Percentiles rank a stretch among this genome's conserved stretches.
phyloP scores from a whole-genome alignment of 108 stramenopile genomes.

The Cyclostephanos tholiformis region DNA sequence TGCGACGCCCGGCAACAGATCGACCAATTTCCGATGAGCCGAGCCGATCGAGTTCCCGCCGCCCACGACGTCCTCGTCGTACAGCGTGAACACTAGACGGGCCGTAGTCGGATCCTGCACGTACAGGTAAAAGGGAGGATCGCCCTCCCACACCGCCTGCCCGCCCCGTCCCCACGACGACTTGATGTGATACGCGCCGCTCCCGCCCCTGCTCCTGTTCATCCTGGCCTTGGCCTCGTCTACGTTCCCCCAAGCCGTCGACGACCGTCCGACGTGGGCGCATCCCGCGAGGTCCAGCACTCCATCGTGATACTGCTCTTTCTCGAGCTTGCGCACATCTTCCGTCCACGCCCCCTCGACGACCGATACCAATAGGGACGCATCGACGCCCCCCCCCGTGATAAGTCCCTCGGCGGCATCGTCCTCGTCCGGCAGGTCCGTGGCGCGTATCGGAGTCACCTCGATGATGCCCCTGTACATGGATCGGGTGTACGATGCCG shows the following conservation, averaged over 20 bases:
- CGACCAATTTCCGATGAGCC: slow-evolving; percentile 52
- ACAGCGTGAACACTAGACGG: slow-evolving; percentile 69
- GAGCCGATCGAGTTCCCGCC: slow-evolving; percentile 63
- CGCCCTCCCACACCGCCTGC: slow-evolving; percentile 73
- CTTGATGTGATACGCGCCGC: slow-evolving; percentile 73
- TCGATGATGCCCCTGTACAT: slow-evolving; percentile 76
- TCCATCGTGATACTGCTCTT: slow-evolving; percentile 75
- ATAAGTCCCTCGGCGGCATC: slow-evolving; percentile 62
- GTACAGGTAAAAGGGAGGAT: slow-evolving; percentile 80
- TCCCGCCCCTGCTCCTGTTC: slow-evolving; percentile 49
- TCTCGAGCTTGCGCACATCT: slow-evolving; percentile 72
- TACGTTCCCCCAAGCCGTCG: slow-evolving; percentile 80
- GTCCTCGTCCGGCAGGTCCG: slow-evolving; percentile 77
- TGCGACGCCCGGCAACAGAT: slow-evolving; percentile 56
- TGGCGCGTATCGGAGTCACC: slow-evolving; percentile 57
- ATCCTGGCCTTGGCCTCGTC: slow-evolving; percentile 58
- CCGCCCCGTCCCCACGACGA: slow-evolving; percentile 68
- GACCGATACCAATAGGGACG: slow-evolving; percentile 58
- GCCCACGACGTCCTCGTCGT: slow-evolving; percentile 79
- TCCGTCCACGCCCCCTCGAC: slow-evolving; percentile 80
- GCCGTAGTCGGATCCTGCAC: slow-evolving; percentile 72
- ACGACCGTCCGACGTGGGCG: slow-evolving; percentile 74
- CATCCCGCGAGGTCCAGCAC: slow-evolving; percentile 72
- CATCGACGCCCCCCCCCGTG: slow-evolving; percentile 78
- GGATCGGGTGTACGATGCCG: slow-evolving; percentile 62